A percentile compares a stretch with the other conserved stretches of the same genome.
Conservation (phyloP, 2,329 filamentous ascomycete genomes). For the Alternaria tenuissima region DNA sequence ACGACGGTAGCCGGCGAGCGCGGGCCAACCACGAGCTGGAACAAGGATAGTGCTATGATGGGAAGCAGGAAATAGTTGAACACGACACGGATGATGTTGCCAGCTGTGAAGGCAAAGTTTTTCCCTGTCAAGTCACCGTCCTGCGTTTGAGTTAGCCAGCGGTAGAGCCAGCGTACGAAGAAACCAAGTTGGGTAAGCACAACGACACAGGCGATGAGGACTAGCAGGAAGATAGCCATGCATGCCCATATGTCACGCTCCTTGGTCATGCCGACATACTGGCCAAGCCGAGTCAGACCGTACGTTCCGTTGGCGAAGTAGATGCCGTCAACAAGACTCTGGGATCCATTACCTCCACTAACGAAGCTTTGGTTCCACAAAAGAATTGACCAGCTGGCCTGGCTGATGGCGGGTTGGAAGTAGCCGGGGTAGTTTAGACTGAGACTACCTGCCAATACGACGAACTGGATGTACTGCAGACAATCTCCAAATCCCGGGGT, state of each 20-base stretch:
- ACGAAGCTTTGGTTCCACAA: conserved; percentile 95
- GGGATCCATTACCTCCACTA: conserved; percentile 69
- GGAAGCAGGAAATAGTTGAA: conserved; percentile 94
- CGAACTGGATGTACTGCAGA: conserved; percentile 94
- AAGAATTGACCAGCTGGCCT: conserved; percentile 85
- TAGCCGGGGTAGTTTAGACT: conserved; percentile 91
- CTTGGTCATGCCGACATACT: conserved; percentile 80
- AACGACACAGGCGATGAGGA: conserved; percentile 73
- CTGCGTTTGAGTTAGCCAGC: conserved; percentile 72
- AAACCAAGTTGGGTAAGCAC: conserved; percentile 80
- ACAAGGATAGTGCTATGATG: conserved; percentile 84
- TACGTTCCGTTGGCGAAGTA: conserved; percentile 81
- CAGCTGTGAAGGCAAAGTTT: conserved; percentile 80
- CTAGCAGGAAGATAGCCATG: conserved; percentile 89
- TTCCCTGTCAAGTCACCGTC: conserved; percentile 91
- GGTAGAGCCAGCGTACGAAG: conserved; percentile 76
- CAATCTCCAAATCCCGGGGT: conserved; percentile 97
- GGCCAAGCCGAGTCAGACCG: conserved; percentile 79
- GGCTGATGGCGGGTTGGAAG: conserved; percentile 89
- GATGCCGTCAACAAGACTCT: conserved; percentile 81
- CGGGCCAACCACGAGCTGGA: conserved; percentile 81
- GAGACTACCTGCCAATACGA: conserved; percentile 85
- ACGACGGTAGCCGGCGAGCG: conserved; percentile 75
- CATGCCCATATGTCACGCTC: conserved; percentile 88
- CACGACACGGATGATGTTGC: conserved; percentile 74